phyloP scores from a whole-genome alignment of 2,329 filamentous ascomycete genomes.

The Colletotrichum destructivum region DNA sequence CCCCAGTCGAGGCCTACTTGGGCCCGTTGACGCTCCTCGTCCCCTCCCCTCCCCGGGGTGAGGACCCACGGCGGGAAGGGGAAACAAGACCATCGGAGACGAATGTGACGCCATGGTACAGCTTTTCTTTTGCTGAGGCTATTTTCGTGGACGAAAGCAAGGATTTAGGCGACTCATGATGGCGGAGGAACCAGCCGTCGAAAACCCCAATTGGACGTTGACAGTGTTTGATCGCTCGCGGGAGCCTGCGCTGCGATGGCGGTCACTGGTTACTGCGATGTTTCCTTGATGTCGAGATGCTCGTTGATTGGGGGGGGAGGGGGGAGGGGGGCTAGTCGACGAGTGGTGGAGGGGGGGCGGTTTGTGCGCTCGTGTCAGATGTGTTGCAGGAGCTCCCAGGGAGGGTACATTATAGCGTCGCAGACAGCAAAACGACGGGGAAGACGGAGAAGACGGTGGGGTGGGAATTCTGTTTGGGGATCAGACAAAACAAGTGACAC shows the following conservation, averaged over 20 bases:
- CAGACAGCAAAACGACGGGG: background rate
- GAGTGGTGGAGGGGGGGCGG: slow-evolving; percentile 10
- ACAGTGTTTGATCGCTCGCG: slow-evolving; percentile 23
- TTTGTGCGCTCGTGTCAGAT: slow-evolving; percentile 41
- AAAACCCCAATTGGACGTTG: slow-evolving; percentile 21
- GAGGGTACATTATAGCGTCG: background rate
- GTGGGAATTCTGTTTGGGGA: background rate
- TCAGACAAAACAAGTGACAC: slow-evolving; percentile 19
- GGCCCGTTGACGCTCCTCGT: too few relatives aligned
- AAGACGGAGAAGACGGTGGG: background rate
- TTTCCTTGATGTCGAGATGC: slow-evolving; percentile 36
- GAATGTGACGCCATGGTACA: background rate
- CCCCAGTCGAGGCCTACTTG: too few relatives aligned
- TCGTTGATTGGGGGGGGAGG: slow-evolving; percentile 21
- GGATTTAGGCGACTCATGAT: slow-evolving; percentile 28
- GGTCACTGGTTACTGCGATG: slow-evolving; percentile 1
- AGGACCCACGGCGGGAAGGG: background rate
- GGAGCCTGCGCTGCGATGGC: too few relatives aligned
- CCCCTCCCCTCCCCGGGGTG: too few relatives aligned
- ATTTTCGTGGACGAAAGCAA: slow-evolving; percentile 25
- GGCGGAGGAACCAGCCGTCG: background rate
- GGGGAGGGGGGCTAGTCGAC: slow-evolving; percentile 26
- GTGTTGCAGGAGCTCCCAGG: slow-evolving; percentile 35
- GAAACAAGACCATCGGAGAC: background rate
- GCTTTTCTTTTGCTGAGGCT: background rate